A percentile compares a stretch with the other conserved stretches of the same genome.
These are phyloP conservation scores for Mentha longifolia DNA, from an alignment of 257 asterid species.

Conservation along the genomic window DNA sequence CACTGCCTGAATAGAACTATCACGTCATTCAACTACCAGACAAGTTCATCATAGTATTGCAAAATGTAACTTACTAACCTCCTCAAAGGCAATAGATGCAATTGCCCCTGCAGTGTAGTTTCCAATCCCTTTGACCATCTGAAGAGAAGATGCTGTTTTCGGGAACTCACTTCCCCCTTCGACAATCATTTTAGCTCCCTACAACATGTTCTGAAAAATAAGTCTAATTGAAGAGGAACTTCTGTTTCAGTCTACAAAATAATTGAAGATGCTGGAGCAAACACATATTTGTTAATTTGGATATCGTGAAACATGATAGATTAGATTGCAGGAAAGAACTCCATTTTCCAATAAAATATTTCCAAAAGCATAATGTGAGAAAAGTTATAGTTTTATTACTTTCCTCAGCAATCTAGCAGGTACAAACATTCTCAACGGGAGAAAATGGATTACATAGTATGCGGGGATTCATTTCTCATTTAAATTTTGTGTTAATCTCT, in stretches of 20 bases:
- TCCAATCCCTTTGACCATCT: slow-evolving; percentile 83
- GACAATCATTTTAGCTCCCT: slow-evolving; percentile 96
- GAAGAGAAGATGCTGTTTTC: slow-evolving; percentile 74
- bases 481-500: no score
- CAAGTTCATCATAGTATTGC: slow-evolving; percentile 6
- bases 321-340: not conserved
- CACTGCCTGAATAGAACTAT: slow-evolving; percentile 60
- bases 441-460: not conserved
- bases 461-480: not conserved
- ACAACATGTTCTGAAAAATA: slow-evolving; percentile 21
- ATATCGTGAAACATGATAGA: not conserved
- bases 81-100: slow-evolving; percentile 89
- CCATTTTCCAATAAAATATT: not conserved
- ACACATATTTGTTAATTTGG: slow-evolving; percentile 1
- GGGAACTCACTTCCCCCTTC: slow-evolving; percentile 84
- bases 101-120: slow-evolving; percentile 97
- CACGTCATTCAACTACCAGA: slow-evolving; percentile 27
- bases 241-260: not conserved
- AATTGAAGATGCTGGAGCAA: slow-evolving; percentile 16
- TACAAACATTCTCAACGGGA: not conserved
- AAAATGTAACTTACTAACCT: slow-evolving; percentile 52
- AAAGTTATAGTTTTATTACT: not conserved
- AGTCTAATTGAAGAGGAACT: not conserved
- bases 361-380: not conserved
- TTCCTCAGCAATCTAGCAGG: not conserved